Conservation (phyloP, 2,329 filamentous ascomycete species). For the Lachnellula arida region DNA sequence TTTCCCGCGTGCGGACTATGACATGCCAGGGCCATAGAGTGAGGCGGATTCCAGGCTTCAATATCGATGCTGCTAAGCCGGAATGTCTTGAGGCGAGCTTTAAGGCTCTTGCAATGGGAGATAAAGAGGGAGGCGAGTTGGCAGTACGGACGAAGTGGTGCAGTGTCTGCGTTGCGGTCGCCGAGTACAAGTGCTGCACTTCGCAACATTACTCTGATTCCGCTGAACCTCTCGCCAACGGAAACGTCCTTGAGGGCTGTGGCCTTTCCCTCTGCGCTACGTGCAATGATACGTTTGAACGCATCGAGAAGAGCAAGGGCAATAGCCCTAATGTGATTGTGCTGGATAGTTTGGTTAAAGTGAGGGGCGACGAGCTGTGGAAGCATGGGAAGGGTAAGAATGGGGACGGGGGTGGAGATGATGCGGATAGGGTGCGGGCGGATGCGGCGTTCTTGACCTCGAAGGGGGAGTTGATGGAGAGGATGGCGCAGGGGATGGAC, state of each 20-base stretch:
- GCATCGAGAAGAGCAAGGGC: slow-evolving; percentile 1
- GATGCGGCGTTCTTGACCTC: slow-evolving; percentile 20
- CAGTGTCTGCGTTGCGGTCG: slow-evolving; percentile 21
- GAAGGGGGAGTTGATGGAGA: slow-evolving; percentile 14
- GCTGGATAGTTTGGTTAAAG: slow-evolving; percentile 2
- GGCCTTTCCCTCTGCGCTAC: slow-evolving; percentile 23
- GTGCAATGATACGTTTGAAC: slow-evolving; percentile 11
- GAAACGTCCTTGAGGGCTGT: slow-evolving; percentile 10
- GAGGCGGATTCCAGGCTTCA: slow-evolving; percentile 3
- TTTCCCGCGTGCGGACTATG: slow-evolving; percentile 14
- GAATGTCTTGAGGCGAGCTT: slow-evolving; percentile 5
- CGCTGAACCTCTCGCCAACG: not conserved
- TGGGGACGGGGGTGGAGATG: not conserved
- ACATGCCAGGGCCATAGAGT: slow-evolving; percentile 18
- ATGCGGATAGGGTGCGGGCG: slow-evolving; percentile 15
- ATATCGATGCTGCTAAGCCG: slow-evolving; percentile 11
- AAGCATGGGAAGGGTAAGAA: not conserved
- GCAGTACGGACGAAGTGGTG: slow-evolving; percentile 21
- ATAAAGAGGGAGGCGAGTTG: slow-evolving; percentile 9
- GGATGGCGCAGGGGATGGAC: slow-evolving; percentile 8
- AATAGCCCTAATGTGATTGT: not conserved
- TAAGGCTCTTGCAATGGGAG: slow-evolving; percentile 3
- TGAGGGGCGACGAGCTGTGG: slow-evolving; percentile 3
- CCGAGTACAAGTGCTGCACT: slow-evolving; percentile 12
- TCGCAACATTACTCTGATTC: not conserved